Percentiles rank a stretch among this genome's conserved stretches.
phyloP scores from a whole-genome alignment of 2,329 filamentous ascomycete genomes.

The Fragosphaeria purpurea region DNA sequence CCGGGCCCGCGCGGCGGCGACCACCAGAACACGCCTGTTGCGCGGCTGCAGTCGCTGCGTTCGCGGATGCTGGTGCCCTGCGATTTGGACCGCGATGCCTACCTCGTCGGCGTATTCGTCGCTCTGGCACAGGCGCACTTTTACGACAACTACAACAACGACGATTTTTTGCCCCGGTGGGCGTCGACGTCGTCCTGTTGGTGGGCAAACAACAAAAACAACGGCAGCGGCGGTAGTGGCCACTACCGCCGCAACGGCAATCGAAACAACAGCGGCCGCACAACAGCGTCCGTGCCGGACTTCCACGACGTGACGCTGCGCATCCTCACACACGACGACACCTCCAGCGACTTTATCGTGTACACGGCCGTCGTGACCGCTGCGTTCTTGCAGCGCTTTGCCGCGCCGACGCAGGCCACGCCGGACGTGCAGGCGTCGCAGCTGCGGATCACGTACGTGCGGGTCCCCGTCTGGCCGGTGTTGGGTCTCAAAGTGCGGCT shows the following conservation, averaged over 20 bases:
- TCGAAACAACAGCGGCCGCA: conserved; percentile 1
- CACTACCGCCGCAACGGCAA: too few relatives aligned
- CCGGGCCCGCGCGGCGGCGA: conserved; percentile 27
- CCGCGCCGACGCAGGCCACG: conserved; percentile 33
- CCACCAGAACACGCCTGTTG: conserved; percentile 35
- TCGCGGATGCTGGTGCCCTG: conserved; percentile 36
- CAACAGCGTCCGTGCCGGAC: conserved; percentile 6
- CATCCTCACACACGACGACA: conserved; percentile 40
- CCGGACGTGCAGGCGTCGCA: conserved; percentile 14
- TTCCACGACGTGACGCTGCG: conserved; percentile 40
- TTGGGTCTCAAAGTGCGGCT: conserved; percentile 45
- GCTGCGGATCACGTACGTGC: conserved; percentile 36
- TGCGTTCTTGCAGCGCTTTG: conserved; percentile 39
- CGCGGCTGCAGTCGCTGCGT: conserved; percentile 35
- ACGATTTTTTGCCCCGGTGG: conserved; percentile 4
- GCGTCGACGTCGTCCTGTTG: conserved; percentile 18
- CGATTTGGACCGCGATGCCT: conserved; percentile 40
- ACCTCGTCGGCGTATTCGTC: conserved; percentile 41
- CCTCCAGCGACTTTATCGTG: conserved; percentile 39
- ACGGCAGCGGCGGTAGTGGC: too few relatives aligned
- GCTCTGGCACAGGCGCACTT: conserved; percentile 48
- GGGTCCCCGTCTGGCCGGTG: conserved; percentile 44
- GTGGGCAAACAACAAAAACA: neutral
- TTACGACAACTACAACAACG: conserved; percentile 32
- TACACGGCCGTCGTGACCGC: conserved; percentile 41